Conservation (phyloP, 352 stramenopile species). For the Pythium aristosporum region DNA sequence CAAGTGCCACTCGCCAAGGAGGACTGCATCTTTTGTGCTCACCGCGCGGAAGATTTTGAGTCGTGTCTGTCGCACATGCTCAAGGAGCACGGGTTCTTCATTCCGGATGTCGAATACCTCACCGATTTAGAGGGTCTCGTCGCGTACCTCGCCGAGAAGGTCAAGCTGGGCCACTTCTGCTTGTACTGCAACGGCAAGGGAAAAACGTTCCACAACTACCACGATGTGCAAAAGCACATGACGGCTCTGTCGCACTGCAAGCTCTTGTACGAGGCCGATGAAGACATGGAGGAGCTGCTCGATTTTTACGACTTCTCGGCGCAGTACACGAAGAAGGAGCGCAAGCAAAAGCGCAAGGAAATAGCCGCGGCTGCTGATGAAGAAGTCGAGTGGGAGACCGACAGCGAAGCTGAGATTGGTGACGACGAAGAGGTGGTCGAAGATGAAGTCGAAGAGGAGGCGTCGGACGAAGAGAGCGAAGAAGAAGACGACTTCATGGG, state of each 20-base stretch:
- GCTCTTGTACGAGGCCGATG: constrained; percentile 87
- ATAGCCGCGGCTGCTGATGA: constrained; percentile 27
- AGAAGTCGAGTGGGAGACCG: constrained; percentile 74
- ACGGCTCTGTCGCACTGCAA: constrained; percentile 89
- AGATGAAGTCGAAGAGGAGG: constrained; percentile 43
- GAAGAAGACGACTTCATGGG: constrained; percentile 57
- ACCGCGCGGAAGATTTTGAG: constrained; percentile 63
- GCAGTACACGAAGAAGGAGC: constrained; percentile 59
- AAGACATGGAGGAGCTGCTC: constrained; percentile 87
- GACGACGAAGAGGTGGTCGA: constrained; percentile 75
- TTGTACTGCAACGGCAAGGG: constrained; percentile 94
- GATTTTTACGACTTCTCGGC: constrained; percentile 91
- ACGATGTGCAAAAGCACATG: constrained; percentile 96
- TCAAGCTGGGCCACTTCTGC: constrained; percentile 94
- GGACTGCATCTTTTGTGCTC: constrained; percentile 84
- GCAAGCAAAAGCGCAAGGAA: constrained; percentile 34
- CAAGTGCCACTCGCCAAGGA: constrained; percentile 66
- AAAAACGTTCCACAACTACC: constrained; percentile 85
- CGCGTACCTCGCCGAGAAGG: constrained; percentile 94
- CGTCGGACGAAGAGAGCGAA: constrained; percentile 51
- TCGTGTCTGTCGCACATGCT: constrained; percentile 89
- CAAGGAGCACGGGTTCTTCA: constrained; percentile 93
- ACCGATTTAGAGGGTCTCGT: constrained; percentile 89
- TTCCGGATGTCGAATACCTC: constrained; percentile 93
- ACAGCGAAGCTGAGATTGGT: constrained; percentile 76